These are phyloP conservation scores for Coccomyxa sp. DNA, from an alignment of 139 green algal genomes.

Conservation along the genomic window DNA sequence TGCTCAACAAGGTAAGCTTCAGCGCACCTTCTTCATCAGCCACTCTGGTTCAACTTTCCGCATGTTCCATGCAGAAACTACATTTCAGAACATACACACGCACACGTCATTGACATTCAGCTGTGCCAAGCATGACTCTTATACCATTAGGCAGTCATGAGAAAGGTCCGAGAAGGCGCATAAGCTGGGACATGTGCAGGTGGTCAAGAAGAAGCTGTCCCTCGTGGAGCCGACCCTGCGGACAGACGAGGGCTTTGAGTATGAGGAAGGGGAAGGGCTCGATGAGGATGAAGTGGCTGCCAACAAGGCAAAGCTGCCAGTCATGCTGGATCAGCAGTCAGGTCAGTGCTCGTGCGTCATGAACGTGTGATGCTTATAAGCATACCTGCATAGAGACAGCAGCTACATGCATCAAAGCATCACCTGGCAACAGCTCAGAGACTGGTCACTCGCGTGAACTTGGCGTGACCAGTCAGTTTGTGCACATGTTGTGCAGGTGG, in stretches of 20 bases:
- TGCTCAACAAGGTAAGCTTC: slow-evolving; percentile 56
- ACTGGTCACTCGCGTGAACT: no score
- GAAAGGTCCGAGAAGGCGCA: background rate
- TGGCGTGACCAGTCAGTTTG: background rate
- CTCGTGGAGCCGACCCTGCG: slow-evolving; percentile 49
- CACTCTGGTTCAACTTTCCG: no score
- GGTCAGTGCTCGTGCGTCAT: background rate
- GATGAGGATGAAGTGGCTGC: slow-evolving; percentile 74
- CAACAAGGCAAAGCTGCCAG: slow-evolving; percentile 35
- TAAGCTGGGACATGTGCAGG: slow-evolving; percentile 18
- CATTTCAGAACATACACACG: no score
- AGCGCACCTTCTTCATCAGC: no score
- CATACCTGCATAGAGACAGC: background rate
- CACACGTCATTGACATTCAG: background rate
- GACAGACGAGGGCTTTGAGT: slow-evolving; percentile 51
- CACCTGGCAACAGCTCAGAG: background rate
- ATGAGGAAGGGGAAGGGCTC: slow-evolving; percentile 83
- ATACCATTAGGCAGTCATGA: background rate
- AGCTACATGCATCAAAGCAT: background rate
- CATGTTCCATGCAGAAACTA: no score
- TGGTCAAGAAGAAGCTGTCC: slow-evolving; percentile 66
- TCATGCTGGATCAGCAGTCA: slow-evolving; percentile 36
- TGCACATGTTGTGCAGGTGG: slow-evolving; percentile 61
- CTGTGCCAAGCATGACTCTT: background rate
- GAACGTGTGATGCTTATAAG: background rate